Evolutionary conservation across 345 rosid species (phyloP), one percentile per base, ranked within the genome.

Genomic region (Punica granatum): DNA sequence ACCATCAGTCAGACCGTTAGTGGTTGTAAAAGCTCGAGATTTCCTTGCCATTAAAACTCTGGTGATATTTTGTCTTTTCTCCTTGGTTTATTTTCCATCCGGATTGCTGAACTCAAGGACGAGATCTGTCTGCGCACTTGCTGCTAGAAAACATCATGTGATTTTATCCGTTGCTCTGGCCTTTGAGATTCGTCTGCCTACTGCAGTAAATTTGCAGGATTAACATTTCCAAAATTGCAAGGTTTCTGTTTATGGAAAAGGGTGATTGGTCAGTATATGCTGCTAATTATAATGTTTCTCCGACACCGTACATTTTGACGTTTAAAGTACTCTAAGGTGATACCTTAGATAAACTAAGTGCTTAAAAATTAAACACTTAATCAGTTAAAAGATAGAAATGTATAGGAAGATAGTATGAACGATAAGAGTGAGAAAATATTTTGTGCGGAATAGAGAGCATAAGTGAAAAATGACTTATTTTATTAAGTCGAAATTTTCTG

Each of bases 11-110:
- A 77, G 76, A 63, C 66, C 68, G 69, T 60, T 73, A 64, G 89
- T 80, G 85, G 92, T 70, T 70, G 80, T 51, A 60, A 67, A 75
- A 63, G 74, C 71, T 70, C 39, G 74, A 75, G 78, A 71, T 78
- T 75, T 82, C 84, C 80, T 64, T 74, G 69, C 83, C 85, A 73
- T 25, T 32, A 69, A 70, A 76, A 77, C 43, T 67, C 11, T 18
- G 4, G 68, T 77, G 75, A 70, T 66, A 56, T 69, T 64, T 62
- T 73, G 74, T 68, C 31, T 53, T 56, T 35, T 44, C 19, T 32
- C 36, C 51, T 31, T 33, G 30, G 33, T 14, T 36, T 43, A n/a
- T 37, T 46, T 31, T 36, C 62, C 46, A 42, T 59, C 51, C 44
- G 49, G 49, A 36, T 44, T 67, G 54, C 23, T 56, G 35, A 68